Percentiles rank a stretch among this genome's conserved stretches.
Conservation (phyloP, 2,329 filamentous ascomycete species). For the Diaporthe destruens region DNA sequence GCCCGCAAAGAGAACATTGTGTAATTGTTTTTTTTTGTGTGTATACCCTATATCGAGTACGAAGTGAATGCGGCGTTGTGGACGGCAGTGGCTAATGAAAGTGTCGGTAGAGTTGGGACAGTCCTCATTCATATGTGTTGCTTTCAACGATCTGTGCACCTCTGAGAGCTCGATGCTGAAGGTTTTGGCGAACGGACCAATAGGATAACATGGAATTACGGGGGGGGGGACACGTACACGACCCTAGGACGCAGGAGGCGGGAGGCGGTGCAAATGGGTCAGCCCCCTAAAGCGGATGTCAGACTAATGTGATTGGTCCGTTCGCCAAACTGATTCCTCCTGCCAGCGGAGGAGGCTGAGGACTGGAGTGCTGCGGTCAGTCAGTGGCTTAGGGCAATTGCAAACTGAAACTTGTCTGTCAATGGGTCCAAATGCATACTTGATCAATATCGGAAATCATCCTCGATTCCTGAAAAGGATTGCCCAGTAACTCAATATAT, state of each 20-base stretch:
- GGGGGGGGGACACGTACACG: background rate
- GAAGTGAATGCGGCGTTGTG: background rate
- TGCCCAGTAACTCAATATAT: background rate
- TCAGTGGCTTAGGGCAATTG: background rate
- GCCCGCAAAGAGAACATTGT: background rate
- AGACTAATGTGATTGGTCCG: constrained; percentile 11
- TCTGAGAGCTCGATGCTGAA: background rate
- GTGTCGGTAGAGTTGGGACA: background rate
- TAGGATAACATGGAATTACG: background rate
- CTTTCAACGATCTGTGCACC: background rate
- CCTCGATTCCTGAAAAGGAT: background rate
- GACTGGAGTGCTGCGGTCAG: background rate
- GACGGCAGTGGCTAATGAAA: background rate
- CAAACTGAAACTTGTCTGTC: background rate
- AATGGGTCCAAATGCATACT: background rate
- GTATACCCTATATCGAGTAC: too few species aligned
- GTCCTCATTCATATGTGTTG: background rate
- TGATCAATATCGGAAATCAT: background rate
- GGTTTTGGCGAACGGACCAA: constrained; percentile 20
- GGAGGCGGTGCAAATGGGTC: background rate
- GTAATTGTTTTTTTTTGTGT: too few species aligned
- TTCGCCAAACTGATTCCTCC: constrained; percentile 19
- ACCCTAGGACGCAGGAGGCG: background rate
- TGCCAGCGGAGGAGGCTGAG: background rate
- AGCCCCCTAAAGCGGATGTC: background rate